phyloP scores from a whole-genome alignment of 78 protist genomes.

The Acrasis kona region DNA sequence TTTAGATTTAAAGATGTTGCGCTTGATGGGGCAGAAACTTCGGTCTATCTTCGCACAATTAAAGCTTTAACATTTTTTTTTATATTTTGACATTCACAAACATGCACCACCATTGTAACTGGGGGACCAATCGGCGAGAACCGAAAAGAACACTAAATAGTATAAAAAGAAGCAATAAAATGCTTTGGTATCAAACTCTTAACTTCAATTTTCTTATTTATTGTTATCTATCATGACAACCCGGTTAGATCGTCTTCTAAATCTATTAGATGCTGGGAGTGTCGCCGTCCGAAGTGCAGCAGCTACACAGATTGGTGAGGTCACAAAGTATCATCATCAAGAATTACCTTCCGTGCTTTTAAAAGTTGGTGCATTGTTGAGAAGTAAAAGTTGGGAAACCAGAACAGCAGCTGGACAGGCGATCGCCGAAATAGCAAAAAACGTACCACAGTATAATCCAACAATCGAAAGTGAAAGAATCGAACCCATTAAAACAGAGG shows the following conservation, averaged over 20 bases:
- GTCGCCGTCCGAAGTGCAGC: constrained; percentile 19
- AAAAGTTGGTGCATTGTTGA: not conserved
- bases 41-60: too few relatives aligned
- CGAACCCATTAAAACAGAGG: too few relatives aligned
- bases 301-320: constrained; percentile 43
- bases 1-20: too few relatives aligned
- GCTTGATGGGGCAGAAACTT: too few relatives aligned
- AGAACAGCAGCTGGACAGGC: not conserved
- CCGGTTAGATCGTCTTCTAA: constrained; percentile 43
- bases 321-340: constrained; percentile 1
- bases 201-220: too few relatives aligned
- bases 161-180: too few relatives aligned
- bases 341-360: constrained; percentile 12
- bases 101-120: too few relatives aligned
- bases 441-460: not conserved
- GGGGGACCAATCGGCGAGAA: too few relatives aligned
- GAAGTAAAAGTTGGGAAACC: not conserved
- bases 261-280: constrained; percentile 36
- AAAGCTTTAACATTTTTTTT: too few relatives aligned
- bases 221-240: constrained; percentile 7
- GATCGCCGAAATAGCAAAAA: not conserved
- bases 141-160: too few relatives aligned
- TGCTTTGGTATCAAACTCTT: too few relatives aligned
- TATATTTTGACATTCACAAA: too few relatives aligned
- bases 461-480: not conserved